A percentile compares a stretch with the other conserved stretches of the same genome.
phyloP scores from a whole-genome alignment of 768 basidiomycete species.

The Kwoniella europaea region DNA sequence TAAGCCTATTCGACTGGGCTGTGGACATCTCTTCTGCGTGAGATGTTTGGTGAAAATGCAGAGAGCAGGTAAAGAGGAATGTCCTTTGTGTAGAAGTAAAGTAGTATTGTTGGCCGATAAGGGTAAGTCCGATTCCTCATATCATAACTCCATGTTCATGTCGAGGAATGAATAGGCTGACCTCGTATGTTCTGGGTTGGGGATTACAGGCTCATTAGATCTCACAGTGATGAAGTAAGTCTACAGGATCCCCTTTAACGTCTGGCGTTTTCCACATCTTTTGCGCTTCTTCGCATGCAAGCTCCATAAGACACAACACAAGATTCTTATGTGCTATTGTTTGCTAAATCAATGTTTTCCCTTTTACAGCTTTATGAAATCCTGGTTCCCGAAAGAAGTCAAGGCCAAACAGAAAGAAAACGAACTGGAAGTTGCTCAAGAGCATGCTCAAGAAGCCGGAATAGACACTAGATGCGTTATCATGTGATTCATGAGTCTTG shows the following conservation, averaged over 20 bases:
- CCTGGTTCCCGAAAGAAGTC: slow-evolving; percentile 89
- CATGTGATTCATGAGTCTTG: slow-evolving; percentile 18
- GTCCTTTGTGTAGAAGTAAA: slow-evolving; percentile 82
- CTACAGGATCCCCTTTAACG: no score
- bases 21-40: slow-evolving; percentile 68
- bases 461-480: slow-evolving; percentile 33
- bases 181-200: no score
- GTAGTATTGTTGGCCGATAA: slow-evolving; percentile 77
- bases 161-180: neutral
- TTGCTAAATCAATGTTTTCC: neutral
- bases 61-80: slow-evolving; percentile 72
- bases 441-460: slow-evolving; percentile 62
- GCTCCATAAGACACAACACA: no score
- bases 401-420: slow-evolving; percentile 74
- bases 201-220: slow-evolving; percentile 48
- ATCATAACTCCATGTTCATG: neutral
- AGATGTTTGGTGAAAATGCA: slow-evolving; percentile 86
- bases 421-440: slow-evolving; percentile 72
- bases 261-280: no score
- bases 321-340: no score
- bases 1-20: slow-evolving; percentile 82
- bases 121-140: slow-evolving; percentile 63
- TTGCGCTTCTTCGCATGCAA: no score
- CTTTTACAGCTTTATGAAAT: slow-evolving; percentile 76
- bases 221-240: slow-evolving; percentile 55